phyloP scores from a whole-genome alignment of 2,329 filamentous ascomycete genomes.

The Scedosporium aurantiacum region DNA sequence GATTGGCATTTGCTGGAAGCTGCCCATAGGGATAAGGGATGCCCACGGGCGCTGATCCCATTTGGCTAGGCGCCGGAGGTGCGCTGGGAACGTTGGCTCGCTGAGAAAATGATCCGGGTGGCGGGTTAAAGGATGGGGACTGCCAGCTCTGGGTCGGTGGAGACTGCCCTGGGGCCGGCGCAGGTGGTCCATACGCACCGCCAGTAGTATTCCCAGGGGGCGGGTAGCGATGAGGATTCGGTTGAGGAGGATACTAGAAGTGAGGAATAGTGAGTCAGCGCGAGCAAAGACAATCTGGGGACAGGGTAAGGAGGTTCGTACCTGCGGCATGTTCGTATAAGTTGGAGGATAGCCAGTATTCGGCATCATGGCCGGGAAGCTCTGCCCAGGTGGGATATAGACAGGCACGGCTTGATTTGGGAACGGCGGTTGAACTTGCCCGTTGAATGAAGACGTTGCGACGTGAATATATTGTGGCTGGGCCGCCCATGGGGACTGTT shows the following conservation, averaged over 20 bases:
- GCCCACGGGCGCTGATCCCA: slow-evolving; percentile 15
- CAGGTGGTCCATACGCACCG: slow-evolving; percentile 25
- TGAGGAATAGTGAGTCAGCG: neutral
- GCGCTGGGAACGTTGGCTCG: slow-evolving; percentile 10
- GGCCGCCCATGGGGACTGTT: slow-evolving; percentile 42
- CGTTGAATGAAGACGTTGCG: slow-evolving; percentile 12
- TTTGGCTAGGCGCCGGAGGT: neutral
- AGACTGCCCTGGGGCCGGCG: slow-evolving; percentile 15
- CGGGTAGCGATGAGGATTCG: slow-evolving; percentile 21
- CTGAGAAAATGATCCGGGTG: slow-evolving; percentile 17
- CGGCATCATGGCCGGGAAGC: slow-evolving; percentile 32
- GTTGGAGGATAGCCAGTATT: slow-evolving; percentile 27
- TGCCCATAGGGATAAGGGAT: slow-evolving; percentile 69
- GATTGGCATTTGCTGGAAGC: slow-evolving; percentile 57
- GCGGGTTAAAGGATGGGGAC: slow-evolving; percentile 19
- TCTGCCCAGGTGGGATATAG: slow-evolving; percentile 32
- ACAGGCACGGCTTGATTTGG: slow-evolving; percentile 33
- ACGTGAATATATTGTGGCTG: slow-evolving; percentile 36
- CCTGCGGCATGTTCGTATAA: slow-evolving; percentile 33
- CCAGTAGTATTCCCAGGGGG: slow-evolving; percentile 21
- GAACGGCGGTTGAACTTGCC: slow-evolving; percentile 35
- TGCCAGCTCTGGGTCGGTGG: slow-evolving; percentile 25
- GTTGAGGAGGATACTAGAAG: slow-evolving; percentile 21
- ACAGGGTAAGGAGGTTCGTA: slow-evolving; percentile 21
- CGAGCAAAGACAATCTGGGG: slow-evolving; percentile 8